Base-by-base conservation (phyloP, 768 basidiomycete species). In the Coprinellus micaceus region DNA sequence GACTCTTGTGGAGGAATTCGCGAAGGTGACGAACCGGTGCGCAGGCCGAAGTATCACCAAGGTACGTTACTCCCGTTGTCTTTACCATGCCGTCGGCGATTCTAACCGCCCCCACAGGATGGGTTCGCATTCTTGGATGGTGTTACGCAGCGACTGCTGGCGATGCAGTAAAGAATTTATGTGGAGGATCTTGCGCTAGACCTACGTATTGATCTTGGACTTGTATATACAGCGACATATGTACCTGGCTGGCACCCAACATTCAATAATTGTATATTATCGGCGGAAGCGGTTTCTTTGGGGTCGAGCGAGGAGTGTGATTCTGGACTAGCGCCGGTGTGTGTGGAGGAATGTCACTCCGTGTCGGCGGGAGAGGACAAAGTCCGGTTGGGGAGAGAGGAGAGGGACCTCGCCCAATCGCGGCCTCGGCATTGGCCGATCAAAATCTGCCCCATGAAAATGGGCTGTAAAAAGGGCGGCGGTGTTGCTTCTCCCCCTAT, bases 1-100 rank as follows among this genome's bases (percentile, higher is more conserved):
- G 28, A 65, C 63, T 60, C 80, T 90, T 78, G 81, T 91, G 6
- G 76, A 79, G 7, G 87, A 89, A 49, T 91, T 91, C 67, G 83
- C 83, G 22, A 74, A 77, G 48, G 81, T 87, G 53, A 89, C 86
- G 29, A 83, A 88, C 67, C 78, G 78, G 65, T 85, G 83, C 63
- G 83, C 75, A 36, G 84, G 86, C 40, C 77, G 86, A 60, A 89
- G 84, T 49, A 75, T 91, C 53, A 90, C 88, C 30, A 91, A 91
- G 79, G 81, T 80, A 58, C 28, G 62, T 28, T 36, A 28, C 57
- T 29, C 30, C 53, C 39, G 37, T 45, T 12, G 25, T 6, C 12
- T 15, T 44, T 12, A 53, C 24, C 45, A 55, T 19, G 58, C 39
- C 1, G 33, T 47, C n/a, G 21, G 53, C 37, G 33, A 54, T 56